phyloP scores from a whole-genome alignment of 2,329 filamentous ascomycete species.

The Monosporascus sp. region DNA sequence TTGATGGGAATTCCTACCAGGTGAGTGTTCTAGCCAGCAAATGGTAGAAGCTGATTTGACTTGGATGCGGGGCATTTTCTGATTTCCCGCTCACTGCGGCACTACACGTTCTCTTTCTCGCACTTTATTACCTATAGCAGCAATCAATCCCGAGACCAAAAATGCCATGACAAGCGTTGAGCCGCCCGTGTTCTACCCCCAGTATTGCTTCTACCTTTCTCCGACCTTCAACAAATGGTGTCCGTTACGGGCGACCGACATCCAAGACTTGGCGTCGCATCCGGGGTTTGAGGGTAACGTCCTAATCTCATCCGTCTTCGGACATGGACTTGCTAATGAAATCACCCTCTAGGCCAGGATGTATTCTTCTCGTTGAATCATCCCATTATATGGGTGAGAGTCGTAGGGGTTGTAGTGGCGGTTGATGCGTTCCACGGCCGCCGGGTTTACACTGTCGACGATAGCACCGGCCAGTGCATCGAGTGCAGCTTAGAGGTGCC shows the following conservation, averaged over 20 bases:
- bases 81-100: background rate
- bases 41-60: background rate
- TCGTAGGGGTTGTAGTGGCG: constrained; percentile 65
- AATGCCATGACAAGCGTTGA: constrained; percentile 41
- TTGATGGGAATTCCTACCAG: too few species aligned
- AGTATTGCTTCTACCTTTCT: constrained; percentile 59
- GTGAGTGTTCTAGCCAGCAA: too few species aligned
- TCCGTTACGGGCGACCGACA: constrained; percentile 46
- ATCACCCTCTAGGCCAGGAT: constrained; percentile 37
- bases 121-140: background rate
- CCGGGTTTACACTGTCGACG: constrained; percentile 56
- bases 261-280: constrained; percentile 42
- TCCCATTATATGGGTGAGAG: constrained; percentile 68
- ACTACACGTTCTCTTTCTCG: too few species aligned
- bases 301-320: background rate
- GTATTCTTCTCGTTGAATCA: constrained; percentile 68
- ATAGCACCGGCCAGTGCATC: constrained; percentile 57
- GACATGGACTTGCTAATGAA: background rate
- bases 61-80: background rate
- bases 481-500: constrained; percentile 35
- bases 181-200: constrained; percentile 42
- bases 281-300: constrained; percentile 49
- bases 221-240: constrained; percentile 58
- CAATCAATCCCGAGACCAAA: constrained; percentile 7
- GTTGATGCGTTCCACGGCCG: constrained; percentile 45